phyloP scores from a whole-genome alignment of 306 rosid genomes.

The Vigna mungo region DNA sequence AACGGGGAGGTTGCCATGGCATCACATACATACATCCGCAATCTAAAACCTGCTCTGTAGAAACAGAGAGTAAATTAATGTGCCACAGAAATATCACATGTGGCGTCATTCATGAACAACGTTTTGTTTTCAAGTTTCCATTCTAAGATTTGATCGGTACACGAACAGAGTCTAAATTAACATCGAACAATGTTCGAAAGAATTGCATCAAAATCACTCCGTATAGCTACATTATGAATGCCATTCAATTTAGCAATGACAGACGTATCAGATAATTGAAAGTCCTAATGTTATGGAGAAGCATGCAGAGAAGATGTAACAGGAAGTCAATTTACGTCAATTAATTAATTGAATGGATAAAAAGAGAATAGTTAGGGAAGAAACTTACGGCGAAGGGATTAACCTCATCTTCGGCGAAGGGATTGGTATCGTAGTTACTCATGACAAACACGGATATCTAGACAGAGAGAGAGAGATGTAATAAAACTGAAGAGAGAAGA shows the following conservation, averaged over 20 bases:
- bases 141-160: background rate
- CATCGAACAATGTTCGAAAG: background rate
- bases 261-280: background rate
- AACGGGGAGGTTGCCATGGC: background rate
- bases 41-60: background rate
- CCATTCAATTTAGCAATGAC: constrained; percentile 10
- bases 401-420: constrained; percentile 74
- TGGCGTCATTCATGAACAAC: background rate
- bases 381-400: constrained; percentile 79
- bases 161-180: background rate
- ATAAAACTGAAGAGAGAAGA: background rate
- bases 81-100: background rate
- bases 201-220: background rate
- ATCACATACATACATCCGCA: background rate
- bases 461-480: background rate
- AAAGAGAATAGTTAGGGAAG: background rate
- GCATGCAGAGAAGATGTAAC: background rate
- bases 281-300: background rate
- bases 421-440: constrained; percentile 68
- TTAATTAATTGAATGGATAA: background rate
- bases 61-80: background rate
- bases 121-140: background rate
- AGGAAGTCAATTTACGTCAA: background rate
- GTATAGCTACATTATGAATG: constrained; percentile 39
- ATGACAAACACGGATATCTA: constrained; percentile 53